Base-by-base conservation (phyloP, 345 rosid genomes). In the Streptanthus diversifolius region DNA sequence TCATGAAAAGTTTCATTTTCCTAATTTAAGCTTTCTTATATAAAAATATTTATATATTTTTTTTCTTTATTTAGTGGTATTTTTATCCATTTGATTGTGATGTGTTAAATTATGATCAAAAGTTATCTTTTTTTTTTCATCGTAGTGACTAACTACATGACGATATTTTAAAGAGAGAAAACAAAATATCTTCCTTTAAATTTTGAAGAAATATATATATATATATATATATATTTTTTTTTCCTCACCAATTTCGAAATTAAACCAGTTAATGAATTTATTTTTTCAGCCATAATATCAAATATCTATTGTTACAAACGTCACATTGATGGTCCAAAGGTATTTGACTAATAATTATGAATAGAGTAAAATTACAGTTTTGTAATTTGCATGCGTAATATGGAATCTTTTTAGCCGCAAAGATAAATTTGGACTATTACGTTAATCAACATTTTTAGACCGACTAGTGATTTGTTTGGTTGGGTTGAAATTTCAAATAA, bases 301-400 rank as follows among this genome's bases (percentile, higher is more conserved):
- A 21, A 24, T 52, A 52, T 53, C 35, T 27, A 14, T 56, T 15
- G 70, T 36, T 37, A 66, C 13, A 37, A 52, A 67, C 10, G 35
- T 52, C 51, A 43, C 44, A 19, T 41, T 41, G 40, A 41, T 17
- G 13, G 41, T 53, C 60, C 12, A 32, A 55, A 30, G 39, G 61
- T 29, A 53, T 30, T 21, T 53, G 25, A 53, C 8, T 48, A 33
- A 8, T 65, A 44, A 12, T 22, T 15, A 24, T 55, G 24, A 65
- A 11, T 6, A 25, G 15, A 33, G 32, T 25, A 47, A 25, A 74
- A 39, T 25, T 19, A 41, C 22, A 32, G n/a, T 54, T 63, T 54
- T 73, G 54, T 48, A 61, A 52, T 75, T 61, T 75, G 63, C 68
- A 68, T 60, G 70, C 79, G 68, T 53, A 68, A 51, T 60, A 24